Evolutionary conservation across 257 asterid genomes (phyloP), one percentile per base, ranked within the genome.

Genomic region (Fraxinus anomala): DNA sequence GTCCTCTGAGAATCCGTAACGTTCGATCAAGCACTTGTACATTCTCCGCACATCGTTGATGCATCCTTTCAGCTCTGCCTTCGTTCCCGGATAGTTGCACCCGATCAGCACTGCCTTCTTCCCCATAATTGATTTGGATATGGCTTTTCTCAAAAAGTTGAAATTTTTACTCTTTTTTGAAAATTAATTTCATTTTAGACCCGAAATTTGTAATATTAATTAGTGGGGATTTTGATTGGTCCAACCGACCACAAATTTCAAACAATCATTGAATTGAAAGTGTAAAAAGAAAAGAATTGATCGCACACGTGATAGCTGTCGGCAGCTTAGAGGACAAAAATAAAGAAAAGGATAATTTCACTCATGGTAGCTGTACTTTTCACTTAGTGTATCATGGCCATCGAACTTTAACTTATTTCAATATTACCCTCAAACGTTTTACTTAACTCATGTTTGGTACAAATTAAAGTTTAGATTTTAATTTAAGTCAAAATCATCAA

Each of bases 61-160:
- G 95, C 99, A 95, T 2, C 99, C 99, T 73, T 80, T 88, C 14
- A 95, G 93, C 85, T 90, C 96, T 40, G 98, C 99, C 83, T 95
- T 90, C 33, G 99, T 95, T 21, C 96, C 97, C 11, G 89, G 90
- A 65, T 95, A 95, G 79, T 95, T 95, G 90, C 92, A 87, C 61
- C 99, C 99, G 77, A 95, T 95, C 82, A 95, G 80, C 17, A 95
- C 96, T 12, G 99, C 98, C 74, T 85, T 95, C 82, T 79, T 93
- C 72, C 88, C 97, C 98, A 93, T 93, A 36, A 66, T 28, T 72
- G 36, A 26, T 63, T 23, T 26, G 36, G 69, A 63, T 63, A 26
- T 12, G 69, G 36, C 26, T 10, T 3, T 59, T 42, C 51, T 42
- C 51, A 12, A 42, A 42, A 42, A 42, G 51, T 42, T 28, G 3